Evolutionary conservation across 352 stramenopile species (phyloP), one percentile per base, ranked within the genome.

Genomic region (Thraustotheca clavata): DNA sequence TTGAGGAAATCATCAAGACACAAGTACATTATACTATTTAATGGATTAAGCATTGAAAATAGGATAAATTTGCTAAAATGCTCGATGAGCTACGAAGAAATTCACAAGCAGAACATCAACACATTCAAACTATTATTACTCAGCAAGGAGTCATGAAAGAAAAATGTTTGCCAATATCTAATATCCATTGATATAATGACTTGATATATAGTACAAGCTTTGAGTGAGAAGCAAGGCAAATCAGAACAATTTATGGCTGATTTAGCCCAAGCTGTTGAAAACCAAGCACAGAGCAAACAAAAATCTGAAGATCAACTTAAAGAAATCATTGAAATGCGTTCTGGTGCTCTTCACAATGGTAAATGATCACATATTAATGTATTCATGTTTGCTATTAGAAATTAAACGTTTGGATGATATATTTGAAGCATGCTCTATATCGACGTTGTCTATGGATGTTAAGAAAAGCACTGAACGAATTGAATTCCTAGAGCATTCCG

Each of bases 291-390:
- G 38, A 65, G 29, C 38, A 65, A 65, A 24, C 35, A 54, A n/a
- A 65, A 65, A 27, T 55, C 57, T 4, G 57, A 65, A n/a, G 57
- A 65, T 36, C 31, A 65, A n/a, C 31, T 65, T 33, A 65, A 65
- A 24, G 22, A 40, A 9, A 34, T 65, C n/a, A 65, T 65, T 14
- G 35, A 65, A 2, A 29, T 47, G 29, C 57, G 57, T 18, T 40
- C 57, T 3, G 57, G 57, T 31, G 6, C 57, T 8, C 33, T 65
- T 29, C 32, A 65, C 38, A 65, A 52, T n/a, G 57, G 57, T 65
- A 55, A 6, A 6, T 20, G 7, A 29, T 7, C 40, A 9, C 9
- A 16, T 16, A 9, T 9, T 9, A 52, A n/a, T 27, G 46, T 52
- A 16, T 35, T 9, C n/a, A 16, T 29, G 18, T 1, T 48, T 8